Conservation (phyloP, 2,329 filamentous ascomycete genomes). For the Fusarium sp. region DNA sequence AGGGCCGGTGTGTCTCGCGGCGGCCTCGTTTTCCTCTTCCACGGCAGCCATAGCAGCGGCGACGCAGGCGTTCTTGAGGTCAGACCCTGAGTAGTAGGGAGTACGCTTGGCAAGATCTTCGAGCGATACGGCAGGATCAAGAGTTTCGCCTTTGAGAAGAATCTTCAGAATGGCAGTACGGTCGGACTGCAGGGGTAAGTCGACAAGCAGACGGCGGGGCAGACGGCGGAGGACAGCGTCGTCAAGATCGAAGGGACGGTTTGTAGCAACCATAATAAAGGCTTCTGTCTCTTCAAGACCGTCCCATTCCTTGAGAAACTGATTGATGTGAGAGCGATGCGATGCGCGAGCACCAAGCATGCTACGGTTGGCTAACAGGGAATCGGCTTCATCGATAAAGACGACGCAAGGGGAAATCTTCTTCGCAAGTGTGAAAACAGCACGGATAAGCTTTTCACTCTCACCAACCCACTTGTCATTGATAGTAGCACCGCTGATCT, state of each 20-base stretch:
- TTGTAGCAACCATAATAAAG: slow-evolving; percentile 98
- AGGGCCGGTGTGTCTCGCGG: slow-evolving; percentile 52
- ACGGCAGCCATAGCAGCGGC: slow-evolving; percentile 83
- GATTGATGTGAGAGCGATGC: slow-evolving; percentile 92
- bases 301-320: slow-evolving; percentile 97
- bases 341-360: slow-evolving; percentile 72
- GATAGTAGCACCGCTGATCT: slow-evolving; percentile 89
- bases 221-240: slow-evolving; percentile 84
- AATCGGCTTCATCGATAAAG: slow-evolving; percentile 97
- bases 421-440: slow-evolving; percentile 89
- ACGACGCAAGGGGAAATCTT: slow-evolving; percentile 93
- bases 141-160: slow-evolving; percentile 73
- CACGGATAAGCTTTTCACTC: slow-evolving; percentile 94
- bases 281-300: slow-evolving; percentile 84
- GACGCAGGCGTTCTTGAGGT: slow-evolving; percentile 85
- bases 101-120: slow-evolving; percentile 73
- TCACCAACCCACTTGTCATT: slow-evolving; percentile 98
- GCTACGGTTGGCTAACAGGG: slow-evolving; percentile 83
- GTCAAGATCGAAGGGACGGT: slow-evolving; percentile 94
- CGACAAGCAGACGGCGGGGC: slow-evolving; percentile 77
- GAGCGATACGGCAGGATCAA: slow-evolving; percentile 71
- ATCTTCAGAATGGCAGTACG: slow-evolving; percentile 76
- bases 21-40: slow-evolving; percentile 72
- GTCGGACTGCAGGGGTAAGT: slow-evolving; percentile 75
- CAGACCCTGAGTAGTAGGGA: slow-evolving; percentile 82